Evolutionary conservation across 2,329 filamentous ascomycete genomes (phyloP).

Genomic region (Zasmidium citrigriseum): DNA sequence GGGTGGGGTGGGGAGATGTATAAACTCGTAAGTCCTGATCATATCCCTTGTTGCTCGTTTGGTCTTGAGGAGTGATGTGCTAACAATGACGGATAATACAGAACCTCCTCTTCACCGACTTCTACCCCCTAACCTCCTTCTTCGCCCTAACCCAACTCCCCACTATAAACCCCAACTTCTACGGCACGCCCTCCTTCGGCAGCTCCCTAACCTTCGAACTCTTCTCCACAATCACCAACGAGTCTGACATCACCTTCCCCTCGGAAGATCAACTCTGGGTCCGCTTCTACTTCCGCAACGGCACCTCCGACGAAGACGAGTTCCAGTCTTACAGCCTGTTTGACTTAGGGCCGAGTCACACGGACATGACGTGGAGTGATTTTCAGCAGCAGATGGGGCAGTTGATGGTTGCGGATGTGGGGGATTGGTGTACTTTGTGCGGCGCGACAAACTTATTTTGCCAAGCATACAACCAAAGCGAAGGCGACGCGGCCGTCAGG

Average conservation of each 20-base stretch:
- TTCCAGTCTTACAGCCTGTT: constrained; percentile 54
- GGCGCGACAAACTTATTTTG: constrained; percentile 43
- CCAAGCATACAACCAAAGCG: constrained; percentile 42
- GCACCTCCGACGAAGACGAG: constrained; percentile 41
- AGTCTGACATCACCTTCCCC: constrained; percentile 37
- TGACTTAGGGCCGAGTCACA: constrained; percentile 46
- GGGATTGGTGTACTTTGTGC: constrained; percentile 57
- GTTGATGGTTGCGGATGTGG: constrained; percentile 45
- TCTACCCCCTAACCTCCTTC: constrained; percentile 54
- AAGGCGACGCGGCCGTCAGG: neutral
- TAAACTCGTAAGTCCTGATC: too few species aligned
- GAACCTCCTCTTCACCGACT: constrained; percentile 50
- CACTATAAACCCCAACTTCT: constrained; percentile 45
- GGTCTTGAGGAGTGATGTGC: too few species aligned
- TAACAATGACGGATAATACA: too few species aligned
- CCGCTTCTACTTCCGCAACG: constrained; percentile 60
- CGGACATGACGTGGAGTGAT: constrained; percentile 51
- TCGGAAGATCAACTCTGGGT: constrained; percentile 51
- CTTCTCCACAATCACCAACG: constrained; percentile 42
- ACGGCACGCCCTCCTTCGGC: constrained; percentile 50
- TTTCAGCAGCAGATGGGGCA: constrained; percentile 49
- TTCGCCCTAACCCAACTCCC: constrained; percentile 49
- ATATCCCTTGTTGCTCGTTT: too few species aligned
- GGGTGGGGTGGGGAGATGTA: constrained; percentile 25
- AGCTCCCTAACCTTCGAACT: constrained; percentile 56